Base-by-base conservation (phyloP, 192 early-diverging fungal genomes). In the Mortierella antarctica region DNA sequence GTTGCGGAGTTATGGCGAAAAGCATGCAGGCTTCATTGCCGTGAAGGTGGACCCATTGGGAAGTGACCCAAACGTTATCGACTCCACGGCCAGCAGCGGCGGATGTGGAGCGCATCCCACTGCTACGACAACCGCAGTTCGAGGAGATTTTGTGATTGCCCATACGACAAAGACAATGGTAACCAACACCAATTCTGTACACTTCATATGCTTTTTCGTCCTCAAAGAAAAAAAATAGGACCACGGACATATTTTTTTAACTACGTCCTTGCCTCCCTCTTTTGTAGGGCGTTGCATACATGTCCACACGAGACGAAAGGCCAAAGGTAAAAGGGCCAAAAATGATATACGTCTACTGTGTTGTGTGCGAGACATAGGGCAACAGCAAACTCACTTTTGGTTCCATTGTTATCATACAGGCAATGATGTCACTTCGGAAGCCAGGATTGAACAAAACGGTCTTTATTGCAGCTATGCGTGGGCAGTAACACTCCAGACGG, bases 91-190 rank as follows among this genome's bases (percentile, higher is more conserved):
- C 61, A 45, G 4, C 42, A 31, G 44, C 11, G 8, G 44, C 31
- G 18, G 58, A 53, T 21, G 45, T 40, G 2, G 12, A 11, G 47
- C 18, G 21, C 56, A 40, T 31, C 18, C 54, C 12, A 45, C 46
- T 8, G 15, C 12, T 20, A 55, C 53, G 0, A 18, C 54, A 8
- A 21, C 45, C 9, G n/a, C 6, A 7, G 21, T 6, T 5, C 20
- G 59, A 40, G 68, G 87, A 57, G 94, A 95, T 60, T 84, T 93
- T 46, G 89, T 89, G 54, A 86, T 86, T 71, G 91, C 88, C 0
- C 93, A 95, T 73, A 92, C 93, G 6, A 94, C 94, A 4, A 73
- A 86, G 21, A 89, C 89, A 54, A 94, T 95, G 92, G 91, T 89
- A 57, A 48, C 11, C 21, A 50, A 50, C 2, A 17, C 11, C 49